Percentiles rank a stretch among this genome's conserved stretches.
These are phyloP conservation scores for Tylopilus sp. DNA, from an alignment of 1,284 basidiomycete species.

Conservation along the genomic window DNA sequence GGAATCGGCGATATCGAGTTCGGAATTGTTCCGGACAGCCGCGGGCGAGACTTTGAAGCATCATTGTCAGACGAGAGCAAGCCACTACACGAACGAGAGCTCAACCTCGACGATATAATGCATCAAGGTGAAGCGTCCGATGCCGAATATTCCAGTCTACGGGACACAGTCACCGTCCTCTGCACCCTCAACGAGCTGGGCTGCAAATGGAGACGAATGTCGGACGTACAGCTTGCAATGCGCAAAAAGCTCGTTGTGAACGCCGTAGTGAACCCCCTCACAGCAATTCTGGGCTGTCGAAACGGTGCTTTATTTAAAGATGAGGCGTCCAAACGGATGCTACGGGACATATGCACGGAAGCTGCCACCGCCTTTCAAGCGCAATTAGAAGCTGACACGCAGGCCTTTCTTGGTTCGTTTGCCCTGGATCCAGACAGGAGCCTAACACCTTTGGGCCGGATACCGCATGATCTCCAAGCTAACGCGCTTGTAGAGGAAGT, in stretches of 20 bases:
- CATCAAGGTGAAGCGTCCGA: constrained; percentile 39
- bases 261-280: constrained; percentile 83
- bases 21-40: constrained; percentile 73
- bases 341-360: constrained; percentile 53
- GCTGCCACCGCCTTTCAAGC: constrained; percentile 57
- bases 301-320: constrained; percentile 72
- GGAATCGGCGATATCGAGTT: constrained; percentile 73
- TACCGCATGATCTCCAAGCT: constrained; percentile 42
- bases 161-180: constrained; percentile 67
- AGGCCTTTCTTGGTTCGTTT: constrained; percentile 36
- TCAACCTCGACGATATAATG: constrained; percentile 55
- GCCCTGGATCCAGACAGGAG: constrained; percentile 29
- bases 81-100: constrained; percentile 36
- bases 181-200: constrained; percentile 55
- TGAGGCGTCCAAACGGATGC: constrained; percentile 42
- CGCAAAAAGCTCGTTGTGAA: constrained; percentile 86
- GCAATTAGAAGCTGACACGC: constrained; percentile 45
- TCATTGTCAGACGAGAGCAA: constrained; percentile 39
- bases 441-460: constrained; percentile 35
- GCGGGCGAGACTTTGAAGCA: constrained; percentile 57
- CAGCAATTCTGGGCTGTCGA: constrained; percentile 75
- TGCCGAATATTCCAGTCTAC: constrained; percentile 55
- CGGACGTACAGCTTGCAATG: constrained; percentile 67
- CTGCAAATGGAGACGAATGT: constrained; percentile 66
- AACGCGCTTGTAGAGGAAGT: constrained; percentile 49